These are phyloP conservation scores for Stevia rebaudiana DNA, from an alignment of 140 eudicot genomes.

Conservation along the genomic window DNA sequence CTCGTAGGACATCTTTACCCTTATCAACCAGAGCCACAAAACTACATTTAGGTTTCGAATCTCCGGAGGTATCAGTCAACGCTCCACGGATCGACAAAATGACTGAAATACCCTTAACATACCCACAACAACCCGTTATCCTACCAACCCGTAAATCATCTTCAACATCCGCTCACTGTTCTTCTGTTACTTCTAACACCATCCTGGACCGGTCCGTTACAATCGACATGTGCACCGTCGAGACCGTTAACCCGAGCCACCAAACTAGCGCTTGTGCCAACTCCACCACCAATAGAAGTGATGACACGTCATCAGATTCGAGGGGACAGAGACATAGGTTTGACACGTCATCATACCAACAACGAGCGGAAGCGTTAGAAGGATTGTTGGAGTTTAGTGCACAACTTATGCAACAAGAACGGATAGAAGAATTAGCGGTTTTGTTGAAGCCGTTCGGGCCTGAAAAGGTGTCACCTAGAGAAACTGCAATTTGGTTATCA, in stretches of 20 bases:
- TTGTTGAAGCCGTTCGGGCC: slow-evolving; percentile 87
- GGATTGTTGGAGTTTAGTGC: slow-evolving; percentile 98
- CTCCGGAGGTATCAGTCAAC: slow-evolving; percentile 84
- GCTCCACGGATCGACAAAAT: slow-evolving; percentile 83
- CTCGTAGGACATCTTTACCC: slow-evolving; percentile 78
- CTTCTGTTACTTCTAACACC: slow-evolving; percentile 33
- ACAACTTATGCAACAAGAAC: slow-evolving; percentile 72
- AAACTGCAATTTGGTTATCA: slow-evolving; percentile 94
- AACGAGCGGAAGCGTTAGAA: slow-evolving; percentile 93
- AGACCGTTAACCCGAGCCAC: slow-evolving; percentile 28
- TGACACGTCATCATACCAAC: slow-evolving; percentile 75
- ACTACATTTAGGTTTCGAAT: slow-evolving; percentile 38
- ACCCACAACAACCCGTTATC: slow-evolving; percentile 38
- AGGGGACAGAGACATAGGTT: slow-evolving; percentile 52
- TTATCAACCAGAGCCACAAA: slow-evolving; percentile 29
- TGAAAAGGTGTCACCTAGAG: slow-evolving; percentile 89
- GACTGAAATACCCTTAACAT: slow-evolving; percentile 53
- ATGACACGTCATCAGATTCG: slow-evolving; percentile 41
- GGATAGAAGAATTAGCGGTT: slow-evolving; percentile 77
- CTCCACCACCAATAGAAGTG: slow-evolving; percentile 34
- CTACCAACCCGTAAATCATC: slow-evolving; percentile 35
- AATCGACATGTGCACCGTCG: slow-evolving; percentile 77
- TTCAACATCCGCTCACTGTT: slow-evolving; percentile 62
- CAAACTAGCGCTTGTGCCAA: slow-evolving; percentile 24
- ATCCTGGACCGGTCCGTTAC: slow-evolving; percentile 52